These are phyloP conservation scores for Fusarium abutilonis DNA, from an alignment of 2,329 filamentous ascomycete species.

Conservation along the genomic window DNA sequence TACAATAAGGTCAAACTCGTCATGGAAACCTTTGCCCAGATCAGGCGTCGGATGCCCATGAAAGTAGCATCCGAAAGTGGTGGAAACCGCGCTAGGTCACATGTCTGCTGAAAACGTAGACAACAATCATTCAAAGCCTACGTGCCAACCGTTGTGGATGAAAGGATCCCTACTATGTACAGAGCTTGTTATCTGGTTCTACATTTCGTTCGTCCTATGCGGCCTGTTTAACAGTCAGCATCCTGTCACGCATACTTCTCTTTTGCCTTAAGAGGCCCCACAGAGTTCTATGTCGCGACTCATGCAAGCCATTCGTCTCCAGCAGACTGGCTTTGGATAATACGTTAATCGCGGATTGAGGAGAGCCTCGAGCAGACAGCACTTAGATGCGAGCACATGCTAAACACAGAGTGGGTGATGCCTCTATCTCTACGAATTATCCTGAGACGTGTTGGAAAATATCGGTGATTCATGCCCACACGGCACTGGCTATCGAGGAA, in stretches of 20 bases:
- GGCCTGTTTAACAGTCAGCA: constrained; percentile 2
- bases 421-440: not conserved
- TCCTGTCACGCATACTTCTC: not conserved
- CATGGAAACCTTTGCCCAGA: not conserved
- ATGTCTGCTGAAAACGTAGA: constrained; percentile 11
- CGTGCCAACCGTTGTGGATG: not conserved
- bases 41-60: not conserved
- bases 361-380: too few species aligned
- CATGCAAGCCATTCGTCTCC: not conserved
- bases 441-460: not conserved
- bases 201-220: not conserved
- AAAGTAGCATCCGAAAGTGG: constrained; percentile 3
- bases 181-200: not conserved
- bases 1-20: not conserved
- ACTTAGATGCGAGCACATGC: too few species aligned
- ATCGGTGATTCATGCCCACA: constrained; percentile 13
- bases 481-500: not conserved
- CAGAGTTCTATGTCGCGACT: not conserved
- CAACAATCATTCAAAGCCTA: constrained; percentile 2
- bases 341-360: not conserved
- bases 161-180: not conserved
- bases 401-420: too few species aligned
- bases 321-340: too few species aligned
- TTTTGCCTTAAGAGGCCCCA: constrained; percentile 1
- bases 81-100: constrained; percentile 12